phyloP scores from a whole-genome alignment of 192 early-diverging fungal species.

The Chytriomyces confervae region DNA sequence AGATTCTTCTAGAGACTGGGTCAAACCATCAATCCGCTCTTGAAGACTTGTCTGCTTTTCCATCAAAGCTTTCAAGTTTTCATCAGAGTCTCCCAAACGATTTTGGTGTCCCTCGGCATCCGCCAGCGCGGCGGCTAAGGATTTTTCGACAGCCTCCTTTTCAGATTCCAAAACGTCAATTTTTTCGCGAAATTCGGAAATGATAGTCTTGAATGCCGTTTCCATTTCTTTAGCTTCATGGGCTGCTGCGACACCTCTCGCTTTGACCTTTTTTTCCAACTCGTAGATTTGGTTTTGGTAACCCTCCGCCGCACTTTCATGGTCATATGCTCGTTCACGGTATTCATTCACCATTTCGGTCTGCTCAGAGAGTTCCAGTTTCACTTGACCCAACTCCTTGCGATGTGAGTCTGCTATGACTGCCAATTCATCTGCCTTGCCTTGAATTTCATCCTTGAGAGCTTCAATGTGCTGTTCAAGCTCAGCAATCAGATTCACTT shows the following conservation, averaged over 20 bases:
- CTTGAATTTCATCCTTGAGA: not conserved
- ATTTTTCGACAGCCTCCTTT: not conserved
- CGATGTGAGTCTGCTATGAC: slow-evolving; percentile 7
- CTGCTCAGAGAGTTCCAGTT: slow-evolving; percentile 8
- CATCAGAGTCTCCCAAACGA: slow-evolving; percentile 2
- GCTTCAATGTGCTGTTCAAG: not conserved
- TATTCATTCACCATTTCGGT: slow-evolving; percentile 17
- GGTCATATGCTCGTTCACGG: slow-evolving; percentile 27
- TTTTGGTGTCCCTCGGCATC: not conserved
- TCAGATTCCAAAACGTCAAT: slow-evolving; percentile 1
- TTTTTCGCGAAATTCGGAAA: not conserved
- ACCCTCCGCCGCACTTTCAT: slow-evolving; percentile 17
- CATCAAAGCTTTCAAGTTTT: not conserved
- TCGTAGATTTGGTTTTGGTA: not conserved
- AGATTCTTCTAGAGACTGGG: not conserved
- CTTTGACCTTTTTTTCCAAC: slow-evolving; percentile 14
- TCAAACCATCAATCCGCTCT: not conserved
- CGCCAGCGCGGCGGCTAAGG: not conserved
- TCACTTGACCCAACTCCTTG: slow-evolving; percentile 25
- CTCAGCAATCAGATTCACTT: not conserved
- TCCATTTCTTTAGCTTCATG: slow-evolving; percentile 12
- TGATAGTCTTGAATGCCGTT: slow-evolving; percentile 1
- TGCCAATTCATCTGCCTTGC: not conserved
- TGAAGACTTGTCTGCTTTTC: not conserved
- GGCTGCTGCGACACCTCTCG: not conserved